Evolutionary conservation across 352 stramenopile genomes (phyloP).

Genomic region (Pythium folliculosum): DNA sequence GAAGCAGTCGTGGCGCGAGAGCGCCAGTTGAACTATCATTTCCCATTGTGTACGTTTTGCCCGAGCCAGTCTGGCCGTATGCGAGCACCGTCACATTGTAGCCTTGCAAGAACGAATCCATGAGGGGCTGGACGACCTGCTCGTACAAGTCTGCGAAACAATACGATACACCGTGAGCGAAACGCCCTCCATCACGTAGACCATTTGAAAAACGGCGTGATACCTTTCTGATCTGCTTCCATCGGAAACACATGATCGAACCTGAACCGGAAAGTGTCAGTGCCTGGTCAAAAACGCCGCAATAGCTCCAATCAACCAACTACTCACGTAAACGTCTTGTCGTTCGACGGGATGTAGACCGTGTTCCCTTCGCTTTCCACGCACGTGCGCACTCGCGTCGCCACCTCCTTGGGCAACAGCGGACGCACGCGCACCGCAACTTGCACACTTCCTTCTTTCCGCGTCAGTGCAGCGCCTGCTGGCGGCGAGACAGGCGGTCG

Average conservation of each 20-base stretch:
- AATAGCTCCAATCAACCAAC: background rate
- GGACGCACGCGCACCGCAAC: conserved; percentile 82
- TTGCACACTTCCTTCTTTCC: conserved; percentile 70
- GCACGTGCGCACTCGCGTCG: conserved; percentile 43
- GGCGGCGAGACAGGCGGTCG: background rate
- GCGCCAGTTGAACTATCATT: conserved; percentile 49
- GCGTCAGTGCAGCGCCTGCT: conserved; percentile 1
- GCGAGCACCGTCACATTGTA: conserved; percentile 89
- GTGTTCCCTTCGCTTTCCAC: conserved; percentile 42
- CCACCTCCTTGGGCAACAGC: conserved; percentile 76
- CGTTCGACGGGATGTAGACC: conserved; percentile 39
- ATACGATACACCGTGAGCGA: background rate
- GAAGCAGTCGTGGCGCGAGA: conserved; percentile 43
- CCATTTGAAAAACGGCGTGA: background rate
- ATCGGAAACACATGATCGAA: conserved; percentile 85
- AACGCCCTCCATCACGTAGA: background rate
- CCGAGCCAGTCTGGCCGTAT: conserved; percentile 84
- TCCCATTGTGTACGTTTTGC: conserved; percentile 87
- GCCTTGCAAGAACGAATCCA: conserved; percentile 85
- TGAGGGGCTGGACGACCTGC: conserved; percentile 69
- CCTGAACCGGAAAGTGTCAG: conserved; percentile 27
- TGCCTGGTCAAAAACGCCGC: background rate
- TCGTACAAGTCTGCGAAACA: conserved; percentile 59
- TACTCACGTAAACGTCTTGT: conserved; percentile 72
- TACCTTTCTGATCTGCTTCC: conserved; percentile 52